Evolutionary conservation across 1,139 yeast species (phyloP), one percentile per base, ranked within the genome.

Genomic region (Tardiomyces depauwii): DNA sequence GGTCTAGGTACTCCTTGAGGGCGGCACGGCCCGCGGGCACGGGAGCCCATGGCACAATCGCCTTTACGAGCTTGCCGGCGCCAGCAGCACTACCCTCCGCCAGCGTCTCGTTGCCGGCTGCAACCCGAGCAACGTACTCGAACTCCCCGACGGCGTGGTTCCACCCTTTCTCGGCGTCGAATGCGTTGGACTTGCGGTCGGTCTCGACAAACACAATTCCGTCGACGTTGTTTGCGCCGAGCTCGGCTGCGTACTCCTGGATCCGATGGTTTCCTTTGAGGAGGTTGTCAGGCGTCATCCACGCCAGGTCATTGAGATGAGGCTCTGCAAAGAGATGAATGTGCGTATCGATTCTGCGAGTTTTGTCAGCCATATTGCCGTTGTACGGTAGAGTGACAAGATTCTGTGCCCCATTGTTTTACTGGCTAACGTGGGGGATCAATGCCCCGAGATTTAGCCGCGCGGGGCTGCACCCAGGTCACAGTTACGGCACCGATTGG

Each of bases 161-260:
- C 59, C 62, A 59, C 1, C 51, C 50, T 1, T 41, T 27, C 28
- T 57, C 55, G 2, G 44, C 39, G 10, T 30, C 36, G 10, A 30
- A 30, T 10, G 46, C 28, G 1, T 53, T 51, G 32, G 53, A 54
- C 27, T 52, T 57, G 4, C 61, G 59, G 48, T 62, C 68, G 0
- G 63, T 57, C 44, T 66, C 70, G 13, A 66, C 50, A 45, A 58
- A 61, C 2, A 66, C 49, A 5, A 55, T 43, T 2, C 70, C 70
- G 30, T 49, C 45, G 10, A 56, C 32, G 2, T 39, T 30, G 19
- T 38, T 25, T 13, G 25, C 42, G 14, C 42, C 44, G 9, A 43
- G 28, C 21, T 51, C 49, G 14, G 43, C 13, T 10, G 44, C 25
- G 45, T 63, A 62, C 42, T 61, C 59, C 18, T 53, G 56, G 32